phyloP scores from a whole-genome alignment of 164 flowering plant genomes.

The Vitis vinifera region DNA sequence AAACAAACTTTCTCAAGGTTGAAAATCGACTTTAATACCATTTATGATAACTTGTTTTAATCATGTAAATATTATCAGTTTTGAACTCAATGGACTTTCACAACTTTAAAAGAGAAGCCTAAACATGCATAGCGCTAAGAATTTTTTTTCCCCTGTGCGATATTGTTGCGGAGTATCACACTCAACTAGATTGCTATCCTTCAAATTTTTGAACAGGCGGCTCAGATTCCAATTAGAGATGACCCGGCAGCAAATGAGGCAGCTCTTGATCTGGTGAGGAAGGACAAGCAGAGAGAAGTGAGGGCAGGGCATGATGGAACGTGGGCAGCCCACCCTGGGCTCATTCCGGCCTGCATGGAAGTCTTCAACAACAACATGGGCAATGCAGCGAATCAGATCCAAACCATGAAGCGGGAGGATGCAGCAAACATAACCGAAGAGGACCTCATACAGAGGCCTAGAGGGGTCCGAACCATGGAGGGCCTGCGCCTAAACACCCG shows the following conservation, averaged over 20 bases:
- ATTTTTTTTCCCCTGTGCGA: no score
- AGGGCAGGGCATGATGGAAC: conserved; percentile 93
- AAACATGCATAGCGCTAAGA: no score
- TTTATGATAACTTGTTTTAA: no score
- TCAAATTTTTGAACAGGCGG: conserved; percentile 59
- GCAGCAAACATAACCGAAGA: conserved; percentile 59
- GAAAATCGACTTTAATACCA: no score
- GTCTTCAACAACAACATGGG: conserved; percentile 68
- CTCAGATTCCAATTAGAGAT: conserved; percentile 90
- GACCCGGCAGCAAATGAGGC: conserved; percentile 83
- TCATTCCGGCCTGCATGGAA: conserved; percentile 71
- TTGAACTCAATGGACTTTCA: no score
- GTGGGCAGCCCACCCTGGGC: conserved; percentile 96
- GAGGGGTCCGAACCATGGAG: conserved; percentile 75
- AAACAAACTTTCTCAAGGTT: no score
- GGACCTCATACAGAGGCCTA: conserved; percentile 68
- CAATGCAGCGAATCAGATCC: conserved; percentile 61
- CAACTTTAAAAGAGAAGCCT: no score
- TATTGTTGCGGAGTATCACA: no score
- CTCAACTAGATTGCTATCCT: no score
- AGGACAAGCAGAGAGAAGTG: conserved; percentile 87
- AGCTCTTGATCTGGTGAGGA: conserved; percentile 72
- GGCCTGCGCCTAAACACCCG: conserved; percentile 85
- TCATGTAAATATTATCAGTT: no score
- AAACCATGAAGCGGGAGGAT: conserved; percentile 57